Evolutionary conservation across 1,139 yeast species (phyloP), one percentile per base, ranked within the genome.

Genomic region (Suhomyces kunorum): DNA sequence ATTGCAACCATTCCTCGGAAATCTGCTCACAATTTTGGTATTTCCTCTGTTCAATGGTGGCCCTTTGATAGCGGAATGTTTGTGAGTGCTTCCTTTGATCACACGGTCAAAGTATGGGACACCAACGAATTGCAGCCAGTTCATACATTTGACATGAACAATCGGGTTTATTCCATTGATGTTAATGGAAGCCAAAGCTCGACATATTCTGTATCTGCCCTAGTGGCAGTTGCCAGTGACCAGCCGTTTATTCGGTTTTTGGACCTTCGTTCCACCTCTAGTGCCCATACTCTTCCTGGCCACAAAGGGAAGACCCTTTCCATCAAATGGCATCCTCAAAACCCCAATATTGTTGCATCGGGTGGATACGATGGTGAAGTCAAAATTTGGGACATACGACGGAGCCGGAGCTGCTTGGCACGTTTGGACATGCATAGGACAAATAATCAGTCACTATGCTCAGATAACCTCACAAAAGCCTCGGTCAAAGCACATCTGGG

Each of bases 21-120:
- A 46, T 50, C 71, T 1, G 83, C 72, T 2, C 98, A 90, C 56
- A 61, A 66, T 18, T 88, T 74, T 58, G 96, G 96, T 0, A 69
- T 89, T 0, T 84, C 95, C 0, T 66, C 78, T 13, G 70, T 87
- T 1, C 72, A 76, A 53, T 90, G 98, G 97, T 90, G 95, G 92
- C 90, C 95, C 0, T 69, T 69, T 39, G 98, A 90, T 59, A 80
- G 83, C 18, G 97, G 96, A 1, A 74, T 90, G 80, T 89, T 89
- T 64, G 74, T 88, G 8, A 76, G 89, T 2, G 80, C 89, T 0
- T 87, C 96, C 0, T 87, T 83, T 56, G 98, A 90, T 56, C 81
- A 79, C 44, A 74, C 80, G 0, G 78, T 89, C 20, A 86, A 83
- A 47, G 71, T 88, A 0, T 90, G 96, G 95, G 96, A 88, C 56